Base-by-base conservation (phyloP, 2,329 filamentous ascomycete species). In the Colletotrichum phormii region DNA sequence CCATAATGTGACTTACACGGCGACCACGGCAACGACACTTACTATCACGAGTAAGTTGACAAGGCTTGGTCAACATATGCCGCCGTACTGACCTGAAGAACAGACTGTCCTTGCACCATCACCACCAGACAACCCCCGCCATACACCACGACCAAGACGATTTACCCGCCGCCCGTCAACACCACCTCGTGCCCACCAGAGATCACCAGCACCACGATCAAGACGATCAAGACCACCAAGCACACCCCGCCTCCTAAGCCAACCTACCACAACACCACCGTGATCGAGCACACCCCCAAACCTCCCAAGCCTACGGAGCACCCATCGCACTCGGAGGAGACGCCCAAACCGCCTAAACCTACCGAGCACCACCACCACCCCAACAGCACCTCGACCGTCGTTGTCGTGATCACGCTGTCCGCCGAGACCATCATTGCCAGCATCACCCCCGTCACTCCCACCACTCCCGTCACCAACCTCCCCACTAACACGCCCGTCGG, bases 91-190 rank as follows among this genome's bases (percentile, higher is more conserved):
- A 83, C 76, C 60, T 66, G 3, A 4, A 5, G 18, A 33, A n/a
- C 55, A 85, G 84, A 86, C 81, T 87, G 86, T 76, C 85, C 85
- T 66, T 87, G 85, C 77, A 85, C 84, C 46, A 75, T 86, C 64
- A 83, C 81, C 64, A 78, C 82, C 71, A 77, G 77, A 63, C 74
- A 76, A 57, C 80, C 81, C 26, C 76, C 79, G 22, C 78, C 79
- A 8, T 74, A 80, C 67, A 80, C 78, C 57, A 78, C 76, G 22
- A 80, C 78, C 37, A 76, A 71, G 58, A 75, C 76, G n/a, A 75
- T 68, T 46, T 67, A 70, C 53, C 70, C 66, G 53, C 76, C 74
- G 35, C 71, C 61, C 67, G 53, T 51, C 24, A 71, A 71, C 70
- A 53, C 61, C 59, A 71, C 58, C 22, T 73, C 74, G 13, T 64